Evolutionary conservation across 2,329 filamentous ascomycete species (phyloP).

Genomic region (Fusarium haematococcum): DNA sequence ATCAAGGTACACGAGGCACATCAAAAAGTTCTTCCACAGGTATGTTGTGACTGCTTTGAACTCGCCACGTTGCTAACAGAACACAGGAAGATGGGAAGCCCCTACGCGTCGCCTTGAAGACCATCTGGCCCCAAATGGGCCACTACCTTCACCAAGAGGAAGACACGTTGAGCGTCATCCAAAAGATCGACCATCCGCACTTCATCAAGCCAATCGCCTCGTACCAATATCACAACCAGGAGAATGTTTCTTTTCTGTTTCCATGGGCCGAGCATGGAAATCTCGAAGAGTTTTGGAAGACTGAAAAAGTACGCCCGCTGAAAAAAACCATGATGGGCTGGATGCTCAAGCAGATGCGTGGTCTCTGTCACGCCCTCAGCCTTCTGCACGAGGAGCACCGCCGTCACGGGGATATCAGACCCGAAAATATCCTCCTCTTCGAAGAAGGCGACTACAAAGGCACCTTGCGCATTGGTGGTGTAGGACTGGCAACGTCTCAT

Average conservation of each 20-base stretch:
- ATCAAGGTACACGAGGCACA: not conserved
- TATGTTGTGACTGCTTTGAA: no score
- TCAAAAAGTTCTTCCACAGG: not conserved
- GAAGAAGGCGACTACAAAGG: not conserved
- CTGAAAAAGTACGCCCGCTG: fast-evolving
- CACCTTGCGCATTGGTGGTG: not conserved
- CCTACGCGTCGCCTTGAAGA: not conserved
- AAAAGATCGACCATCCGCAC: not conserved
- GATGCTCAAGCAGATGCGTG: constrained; percentile 2
- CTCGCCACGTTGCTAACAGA: not conserved
- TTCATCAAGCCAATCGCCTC: constrained; percentile 12
- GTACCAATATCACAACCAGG: not conserved
- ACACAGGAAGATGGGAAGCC: not conserved
- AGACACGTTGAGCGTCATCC: not conserved
- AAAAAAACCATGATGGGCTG: not conserved
- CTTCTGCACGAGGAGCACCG: not conserved
- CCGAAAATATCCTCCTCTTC: constrained; percentile 5
- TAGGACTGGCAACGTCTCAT: constrained; percentile 1
- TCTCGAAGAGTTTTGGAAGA: not conserved
- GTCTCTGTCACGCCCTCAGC: not conserved
- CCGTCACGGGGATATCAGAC: constrained; percentile 8
- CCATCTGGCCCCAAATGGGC: not conserved
- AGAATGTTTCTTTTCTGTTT: not conserved
- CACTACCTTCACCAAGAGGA: not conserved
- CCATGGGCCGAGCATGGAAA: constrained; percentile 13